Conservation (phyloP, 352 stramenopile species). For the Globisporangium okanoganense region DNA sequence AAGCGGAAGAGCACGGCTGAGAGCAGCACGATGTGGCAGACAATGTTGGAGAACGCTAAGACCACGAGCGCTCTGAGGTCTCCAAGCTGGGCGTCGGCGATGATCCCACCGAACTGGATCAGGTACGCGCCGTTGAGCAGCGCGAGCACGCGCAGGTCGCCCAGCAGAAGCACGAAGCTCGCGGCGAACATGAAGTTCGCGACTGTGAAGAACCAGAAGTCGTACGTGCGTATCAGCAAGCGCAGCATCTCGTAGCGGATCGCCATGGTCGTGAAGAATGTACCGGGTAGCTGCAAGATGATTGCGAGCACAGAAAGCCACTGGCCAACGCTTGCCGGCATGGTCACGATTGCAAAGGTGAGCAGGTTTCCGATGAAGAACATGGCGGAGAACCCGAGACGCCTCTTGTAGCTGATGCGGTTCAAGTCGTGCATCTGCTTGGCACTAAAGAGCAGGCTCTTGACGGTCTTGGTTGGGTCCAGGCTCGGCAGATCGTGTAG, state of each 20-base stretch:
- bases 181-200: constrained; percentile 25
- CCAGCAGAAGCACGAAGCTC: constrained; percentile 18
- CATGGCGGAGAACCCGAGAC: constrained; percentile 13
- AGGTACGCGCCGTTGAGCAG: constrained; percentile 20
- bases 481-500: constrained; percentile 16
- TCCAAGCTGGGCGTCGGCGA: constrained; percentile 21
- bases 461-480: constrained; percentile 25
- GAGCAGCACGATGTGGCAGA: constrained; percentile 16
- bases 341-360: constrained; percentile 15
- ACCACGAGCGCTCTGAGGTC: constrained; percentile 19
- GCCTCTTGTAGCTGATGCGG: constrained; percentile 10
- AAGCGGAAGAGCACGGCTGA: constrained; percentile 18
- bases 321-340: constrained; percentile 4
- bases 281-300: constrained; percentile 20
- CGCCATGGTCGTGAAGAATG: constrained; percentile 20
- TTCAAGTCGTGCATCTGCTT: constrained; percentile 18
- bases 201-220: constrained; percentile 31
- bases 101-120: constrained; percentile 24
- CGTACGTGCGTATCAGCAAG: constrained; percentile 25
- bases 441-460: constrained; percentile 18
- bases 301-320: constrained; percentile 19
- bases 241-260: constrained; percentile 24
- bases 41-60: constrained; percentile 17
- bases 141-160: constrained; percentile 19
- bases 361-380: constrained; percentile 22